These are phyloP conservation scores for Penicillium sp. DNA, from an alignment of 2,329 filamentous ascomycete species.

Conservation along the genomic window DNA sequence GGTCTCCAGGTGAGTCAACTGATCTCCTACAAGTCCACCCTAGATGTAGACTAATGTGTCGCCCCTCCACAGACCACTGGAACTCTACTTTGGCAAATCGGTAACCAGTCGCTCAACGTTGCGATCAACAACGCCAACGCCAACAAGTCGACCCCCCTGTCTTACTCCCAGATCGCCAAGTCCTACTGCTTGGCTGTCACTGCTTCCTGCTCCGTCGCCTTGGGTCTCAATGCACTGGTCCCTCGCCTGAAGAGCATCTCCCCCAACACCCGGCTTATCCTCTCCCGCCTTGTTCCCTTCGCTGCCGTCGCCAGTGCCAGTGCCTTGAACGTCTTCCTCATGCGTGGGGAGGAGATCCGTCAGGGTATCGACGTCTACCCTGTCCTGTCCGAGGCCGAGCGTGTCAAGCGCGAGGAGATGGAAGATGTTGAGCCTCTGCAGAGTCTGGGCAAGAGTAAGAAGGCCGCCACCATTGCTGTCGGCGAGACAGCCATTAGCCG, in stretches of 20 bases:
- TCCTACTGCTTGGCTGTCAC: slow-evolving; percentile 91
- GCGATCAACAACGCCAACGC: slow-evolving; percentile 97
- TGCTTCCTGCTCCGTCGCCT: slow-evolving; percentile 88
- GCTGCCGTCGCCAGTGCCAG: slow-evolving; percentile 91
- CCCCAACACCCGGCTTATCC: slow-evolving; percentile 71
- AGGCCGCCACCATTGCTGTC: slow-evolving; percentile 84
- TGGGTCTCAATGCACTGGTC: slow-evolving; percentile 87
- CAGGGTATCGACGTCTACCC: slow-evolving; percentile 91
- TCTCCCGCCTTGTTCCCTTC: slow-evolving; percentile 89
- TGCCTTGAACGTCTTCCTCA: slow-evolving; percentile 92
- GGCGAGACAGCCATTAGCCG: slow-evolving; percentile 88
- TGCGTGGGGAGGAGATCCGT: slow-evolving; percentile 94
- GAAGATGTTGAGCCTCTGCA: slow-evolving; percentile 55
- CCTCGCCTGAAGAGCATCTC: slow-evolving; percentile 76
- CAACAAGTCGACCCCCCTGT: slow-evolving; percentile 92
- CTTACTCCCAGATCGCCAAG: slow-evolving; percentile 74
- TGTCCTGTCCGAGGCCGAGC: slow-evolving; percentile 69
- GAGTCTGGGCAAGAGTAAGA: slow-evolving; percentile 81
- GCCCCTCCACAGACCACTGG: slow-evolving; percentile 62
- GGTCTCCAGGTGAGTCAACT: slow-evolving; percentile 63
- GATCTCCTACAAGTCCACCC: not conserved
- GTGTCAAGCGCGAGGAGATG: slow-evolving; percentile 61
- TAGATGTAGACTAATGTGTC: not conserved
- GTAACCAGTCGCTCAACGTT: slow-evolving; percentile 97
- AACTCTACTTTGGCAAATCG: slow-evolving; percentile 89